A percentile compares a stretch with the other conserved stretches of the same genome.
Conservation (phyloP, 2,329 filamentous ascomycete species). For the Calonectria pseudoturangicola region DNA sequence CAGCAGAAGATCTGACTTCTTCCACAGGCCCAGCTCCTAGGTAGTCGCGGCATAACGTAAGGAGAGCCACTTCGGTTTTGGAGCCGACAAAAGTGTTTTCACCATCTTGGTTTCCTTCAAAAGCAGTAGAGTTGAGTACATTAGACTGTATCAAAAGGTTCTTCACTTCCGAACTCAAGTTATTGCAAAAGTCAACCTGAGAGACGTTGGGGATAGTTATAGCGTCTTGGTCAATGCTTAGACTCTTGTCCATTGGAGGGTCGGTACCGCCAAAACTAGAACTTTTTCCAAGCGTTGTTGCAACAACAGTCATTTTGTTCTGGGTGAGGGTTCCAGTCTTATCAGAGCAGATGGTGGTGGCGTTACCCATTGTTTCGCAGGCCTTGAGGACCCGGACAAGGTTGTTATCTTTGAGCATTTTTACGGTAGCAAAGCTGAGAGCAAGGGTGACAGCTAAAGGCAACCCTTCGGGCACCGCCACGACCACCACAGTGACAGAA, state of each 20-base stretch:
- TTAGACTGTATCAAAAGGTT: conserved; percentile 79
- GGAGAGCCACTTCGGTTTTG: conserved; percentile 74
- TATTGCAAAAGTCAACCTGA: conserved; percentile 54
- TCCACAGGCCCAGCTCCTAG: conserved; percentile 69
- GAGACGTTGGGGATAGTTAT: conserved; percentile 53
- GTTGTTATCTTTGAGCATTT: conserved; percentile 83
- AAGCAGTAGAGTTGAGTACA: conserved; percentile 75
- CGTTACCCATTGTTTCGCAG: conserved; percentile 84
- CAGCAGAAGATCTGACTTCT: conserved; percentile 67
- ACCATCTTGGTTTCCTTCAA: conserved; percentile 70
- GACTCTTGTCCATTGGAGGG: conserved; percentile 48
- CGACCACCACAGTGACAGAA: conserved; percentile 79
- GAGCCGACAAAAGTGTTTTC: conserved; percentile 70
- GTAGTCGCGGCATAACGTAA: conserved; percentile 69
- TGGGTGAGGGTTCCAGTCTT: conserved; percentile 68
- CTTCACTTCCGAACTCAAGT: conserved; percentile 52
- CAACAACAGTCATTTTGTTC: conserved; percentile 85
- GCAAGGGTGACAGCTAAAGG: conserved; percentile 81
- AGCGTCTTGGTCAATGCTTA: conserved; percentile 46
- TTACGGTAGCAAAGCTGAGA: conserved; percentile 80
- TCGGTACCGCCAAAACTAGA: conserved; percentile 56
- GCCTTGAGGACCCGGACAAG: conserved; percentile 80
- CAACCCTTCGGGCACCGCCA: conserved; percentile 80
- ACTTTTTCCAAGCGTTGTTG: conserved; percentile 75
- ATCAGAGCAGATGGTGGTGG: conserved; percentile 85